phyloP scores from a whole-genome alignment of 2,329 filamentous ascomycete genomes.

The Colletotrichum lindemuthianum region DNA sequence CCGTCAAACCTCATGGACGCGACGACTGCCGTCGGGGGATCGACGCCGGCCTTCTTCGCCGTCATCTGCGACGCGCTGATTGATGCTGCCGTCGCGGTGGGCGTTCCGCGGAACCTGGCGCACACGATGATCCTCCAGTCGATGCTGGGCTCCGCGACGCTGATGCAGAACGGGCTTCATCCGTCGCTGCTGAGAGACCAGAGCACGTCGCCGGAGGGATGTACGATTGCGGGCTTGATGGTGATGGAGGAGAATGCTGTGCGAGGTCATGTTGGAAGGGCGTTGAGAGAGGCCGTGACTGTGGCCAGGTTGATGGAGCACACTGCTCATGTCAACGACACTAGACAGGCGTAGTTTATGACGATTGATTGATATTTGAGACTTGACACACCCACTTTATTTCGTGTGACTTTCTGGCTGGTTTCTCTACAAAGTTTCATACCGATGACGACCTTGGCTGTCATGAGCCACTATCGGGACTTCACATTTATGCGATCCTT shows the following conservation, averaged over 20 bases:
- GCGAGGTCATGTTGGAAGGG: slow-evolving; percentile 52
- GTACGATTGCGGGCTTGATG: slow-evolving; percentile 68
- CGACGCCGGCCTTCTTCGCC: slow-evolving; percentile 69
- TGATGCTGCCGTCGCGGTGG: slow-evolving; percentile 69
- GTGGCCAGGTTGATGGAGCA: slow-evolving; percentile 54
- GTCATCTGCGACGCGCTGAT: slow-evolving; percentile 67
- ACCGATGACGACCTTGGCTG: too few species aligned
- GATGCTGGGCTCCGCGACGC: slow-evolving; percentile 65
- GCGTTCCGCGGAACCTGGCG: slow-evolving; percentile 64
- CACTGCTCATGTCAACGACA: slow-evolving; percentile 53
- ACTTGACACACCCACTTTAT: not conserved
- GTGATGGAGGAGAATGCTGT: slow-evolving; percentile 68
- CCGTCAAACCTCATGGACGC: slow-evolving; percentile 64
- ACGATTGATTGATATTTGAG: not conserved
- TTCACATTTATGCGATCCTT: too few species aligned
- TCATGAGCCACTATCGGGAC: too few species aligned
- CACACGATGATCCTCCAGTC: slow-evolving; percentile 69
- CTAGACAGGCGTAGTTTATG: slow-evolving; percentile 29
- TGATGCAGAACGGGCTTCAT: slow-evolving; percentile 63
- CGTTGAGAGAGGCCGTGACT: slow-evolving; percentile 58
- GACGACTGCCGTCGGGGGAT: slow-evolving; percentile 68
- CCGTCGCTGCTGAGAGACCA: slow-evolving; percentile 67
- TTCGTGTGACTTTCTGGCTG: not conserved
- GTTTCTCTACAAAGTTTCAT: not conserved
- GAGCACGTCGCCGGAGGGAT: slow-evolving; percentile 68